These are phyloP conservation scores for Russula virescens DNA, from an alignment of 768 basidiomycete species.

Conservation along the genomic window DNA sequence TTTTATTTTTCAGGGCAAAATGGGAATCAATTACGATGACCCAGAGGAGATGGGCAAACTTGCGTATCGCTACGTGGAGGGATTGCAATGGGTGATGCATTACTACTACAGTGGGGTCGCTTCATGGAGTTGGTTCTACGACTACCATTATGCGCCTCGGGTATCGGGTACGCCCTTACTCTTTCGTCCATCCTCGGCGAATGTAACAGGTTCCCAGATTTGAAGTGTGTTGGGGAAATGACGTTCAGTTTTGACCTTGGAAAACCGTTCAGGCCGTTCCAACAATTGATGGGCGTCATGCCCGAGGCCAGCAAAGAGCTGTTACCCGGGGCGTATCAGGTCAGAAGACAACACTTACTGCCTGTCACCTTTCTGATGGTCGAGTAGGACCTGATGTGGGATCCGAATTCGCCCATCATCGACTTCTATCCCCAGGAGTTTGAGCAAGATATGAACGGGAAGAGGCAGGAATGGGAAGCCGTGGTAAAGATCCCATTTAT, in stretches of 20 bases:
- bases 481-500: slow-evolving; percentile 99
- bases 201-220: slow-evolving; percentile 36
- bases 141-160: slow-evolving; percentile 95
- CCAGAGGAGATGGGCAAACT: slow-evolving; percentile 64
- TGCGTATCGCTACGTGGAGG: slow-evolving; percentile 80
- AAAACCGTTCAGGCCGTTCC: slow-evolving; percentile 84
- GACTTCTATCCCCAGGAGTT: slow-evolving; percentile 95
- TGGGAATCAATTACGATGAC: slow-evolving; percentile 73
- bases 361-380: slow-evolving; percentile 8
- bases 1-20: slow-evolving; percentile 57
- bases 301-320: slow-evolving; percentile 87
- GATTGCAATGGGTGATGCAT: slow-evolving; percentile 98
- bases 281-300: slow-evolving; percentile 97
- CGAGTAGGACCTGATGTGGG: slow-evolving; percentile 81
- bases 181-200: slow-evolving; percentile 19
- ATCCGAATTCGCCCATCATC: slow-evolving; percentile 76
- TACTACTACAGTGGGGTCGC: slow-evolving; percentile 98
- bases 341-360: slow-evolving; percentile 33
- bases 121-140: slow-evolving; percentile 98
- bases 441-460: slow-evolving; percentile 92
- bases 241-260: slow-evolving; percentile 84
- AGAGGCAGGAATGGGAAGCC: slow-evolving; percentile 99
- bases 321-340: slow-evolving; percentile 81
- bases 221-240: slow-evolving; percentile 65
- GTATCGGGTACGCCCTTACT: slow-evolving; percentile 67